phyloP scores from a whole-genome alignment of 2,329 filamentous ascomycete species.

The Fusarium algeriense region DNA sequence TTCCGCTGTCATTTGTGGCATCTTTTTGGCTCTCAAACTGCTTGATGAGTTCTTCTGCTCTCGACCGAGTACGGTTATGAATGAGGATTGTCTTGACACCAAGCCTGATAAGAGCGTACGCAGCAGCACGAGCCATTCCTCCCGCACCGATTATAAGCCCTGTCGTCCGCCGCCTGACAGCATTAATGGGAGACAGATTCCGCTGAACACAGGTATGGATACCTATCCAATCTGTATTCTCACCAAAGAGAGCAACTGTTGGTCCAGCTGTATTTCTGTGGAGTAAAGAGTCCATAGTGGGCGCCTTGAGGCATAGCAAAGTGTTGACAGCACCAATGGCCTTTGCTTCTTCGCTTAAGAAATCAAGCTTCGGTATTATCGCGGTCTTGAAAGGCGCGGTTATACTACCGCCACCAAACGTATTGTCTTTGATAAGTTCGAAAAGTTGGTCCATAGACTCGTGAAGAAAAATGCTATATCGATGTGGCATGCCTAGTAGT shows the following conservation, averaged over 20 bases:
- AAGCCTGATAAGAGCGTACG: background rate
- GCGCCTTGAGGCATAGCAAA: background rate
- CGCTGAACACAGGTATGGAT: slow-evolving; percentile 11
- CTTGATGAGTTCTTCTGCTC: background rate
- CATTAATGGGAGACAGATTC: slow-evolving; percentile 11
- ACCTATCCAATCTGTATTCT: slow-evolving; percentile 9
- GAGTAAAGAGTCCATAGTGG: background rate
- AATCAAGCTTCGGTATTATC: background rate
- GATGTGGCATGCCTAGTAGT: background rate
- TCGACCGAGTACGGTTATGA: slow-evolving; percentile 1
- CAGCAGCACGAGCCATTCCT: slow-evolving; percentile 17
- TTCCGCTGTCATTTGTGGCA: fast-evolving
- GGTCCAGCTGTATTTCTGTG: background rate
- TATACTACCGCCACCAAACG: slow-evolving; percentile 1
- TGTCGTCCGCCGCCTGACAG: slow-evolving; percentile 5
- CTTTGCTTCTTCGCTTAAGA: slow-evolving; percentile 5
- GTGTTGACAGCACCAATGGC: slow-evolving; percentile 19
- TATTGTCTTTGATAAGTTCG: background rate
- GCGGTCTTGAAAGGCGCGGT: slow-evolving; percentile 8
- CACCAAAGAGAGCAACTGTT: slow-evolving; percentile 6
- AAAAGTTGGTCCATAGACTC: background rate
- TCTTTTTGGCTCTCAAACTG: background rate
- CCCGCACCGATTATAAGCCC: slow-evolving; percentile 8
- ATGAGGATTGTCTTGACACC: background rate
- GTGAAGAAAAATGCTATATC: background rate